Evolutionary conservation across 306 rosid genomes (phyloP), one percentile per base, ranked within the genome.

Genomic region (Oemleria cerasiformis): DNA sequence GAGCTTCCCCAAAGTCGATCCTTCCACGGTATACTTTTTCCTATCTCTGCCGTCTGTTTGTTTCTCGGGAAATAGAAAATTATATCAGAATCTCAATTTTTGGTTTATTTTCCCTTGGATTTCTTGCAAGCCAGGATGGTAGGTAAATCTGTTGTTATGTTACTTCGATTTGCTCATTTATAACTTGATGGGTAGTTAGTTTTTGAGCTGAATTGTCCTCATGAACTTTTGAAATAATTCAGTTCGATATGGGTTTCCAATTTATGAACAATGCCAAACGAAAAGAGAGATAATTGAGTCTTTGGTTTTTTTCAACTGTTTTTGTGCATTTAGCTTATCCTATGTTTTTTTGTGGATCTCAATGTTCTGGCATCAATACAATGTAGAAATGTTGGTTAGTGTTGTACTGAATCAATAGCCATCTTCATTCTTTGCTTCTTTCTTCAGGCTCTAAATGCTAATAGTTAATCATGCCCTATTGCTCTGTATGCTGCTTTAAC

Each of bases 1-100:
- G 82, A 76, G 88, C 81, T 92, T 86, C 86, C 97, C 96, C 75
- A 94, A 91, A 86, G 86, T 94, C 17, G 97, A 94, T 82, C 96
- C 99, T 70, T 84, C 96, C 30, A 81, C 78, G 99, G 99, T 91
- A 42, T 30, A 12, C 41, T 34, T 30, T 36, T 56, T 47, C 63
- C 16, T 48, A 12, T 10, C 65, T 68, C n/a, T 20, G 44, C 9
- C 20, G 84, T 61, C 59, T 19, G 60, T 65, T 45, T 79, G 7
- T 49, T 50, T 78, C 34, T 36, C 34, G 13, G 7, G 65, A 53
- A 67, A 66, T 43, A n/a, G 12, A 38, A 36, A 44, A 17, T 61
- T 36, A 39, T 34, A 61, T 61, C 44, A 14, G 13, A 61, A 61
- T 36, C 66, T 9, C 47, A 17, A 61, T 8, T 39, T 8, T 61